Percentiles rank a stretch among this genome's conserved stretches.
These are phyloP conservation scores for Litsea cubeba DNA, from an alignment of 164 flowering plant genomes.

Conservation along the genomic window DNA sequence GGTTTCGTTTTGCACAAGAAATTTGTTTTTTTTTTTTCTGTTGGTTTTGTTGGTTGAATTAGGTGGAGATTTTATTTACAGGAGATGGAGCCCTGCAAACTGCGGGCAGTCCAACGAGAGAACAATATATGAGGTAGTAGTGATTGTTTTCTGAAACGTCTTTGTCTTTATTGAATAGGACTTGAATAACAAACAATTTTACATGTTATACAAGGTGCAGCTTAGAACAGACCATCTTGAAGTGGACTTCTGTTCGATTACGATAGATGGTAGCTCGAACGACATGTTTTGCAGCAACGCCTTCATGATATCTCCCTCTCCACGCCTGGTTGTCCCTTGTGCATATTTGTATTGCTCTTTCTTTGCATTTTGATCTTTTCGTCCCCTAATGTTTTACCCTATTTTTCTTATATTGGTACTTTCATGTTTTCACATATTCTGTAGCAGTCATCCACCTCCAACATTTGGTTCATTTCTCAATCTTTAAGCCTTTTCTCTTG, in stretches of 20 bases:
- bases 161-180: not conserved
- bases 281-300: constrained; percentile 63
- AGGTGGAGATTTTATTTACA: constrained; percentile 11
- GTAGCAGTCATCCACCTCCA: too few species aligned
- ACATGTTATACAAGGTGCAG: constrained; percentile 55
- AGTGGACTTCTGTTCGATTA: constrained; percentile 66
- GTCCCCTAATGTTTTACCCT: too few species aligned
- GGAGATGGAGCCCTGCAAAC: constrained; percentile 57
- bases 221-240: constrained; percentile 61
- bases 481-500: too few species aligned
- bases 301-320: constrained; percentile 45
- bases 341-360: too few species aligned
- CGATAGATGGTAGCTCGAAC: constrained; percentile 47
- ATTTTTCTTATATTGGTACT: too few species aligned
- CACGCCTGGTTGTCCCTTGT: too few species aligned
- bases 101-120: constrained; percentile 77
- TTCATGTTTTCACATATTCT: too few species aligned
- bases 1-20: not conserved
- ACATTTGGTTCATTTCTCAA: too few species aligned
- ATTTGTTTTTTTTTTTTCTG: too few species aligned
- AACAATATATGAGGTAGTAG: constrained; percentile 86
- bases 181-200: not conserved
- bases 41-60: not conserved
- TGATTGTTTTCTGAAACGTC: constrained; percentile 1
- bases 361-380: too few species aligned